Evolutionary conservation across 2,329 filamentous ascomycete species (phyloP).

Genomic region (Spiromastix sp.): DNA sequence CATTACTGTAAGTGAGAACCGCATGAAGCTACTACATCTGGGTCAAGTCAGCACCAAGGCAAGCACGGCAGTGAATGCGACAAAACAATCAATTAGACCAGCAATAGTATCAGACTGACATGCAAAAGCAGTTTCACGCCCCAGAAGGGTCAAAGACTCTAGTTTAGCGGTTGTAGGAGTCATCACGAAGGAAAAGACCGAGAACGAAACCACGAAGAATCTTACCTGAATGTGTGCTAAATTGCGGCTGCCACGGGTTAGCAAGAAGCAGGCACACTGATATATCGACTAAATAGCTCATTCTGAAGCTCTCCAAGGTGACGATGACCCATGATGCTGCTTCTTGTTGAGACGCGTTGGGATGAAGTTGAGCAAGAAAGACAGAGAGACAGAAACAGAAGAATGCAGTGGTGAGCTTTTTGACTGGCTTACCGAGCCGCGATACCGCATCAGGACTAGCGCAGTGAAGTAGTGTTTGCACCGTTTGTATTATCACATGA

Average conservation of each 20-base stretch:
- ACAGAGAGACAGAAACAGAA: too few species aligned
- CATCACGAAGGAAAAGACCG: conserved; percentile 51
- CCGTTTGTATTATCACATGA: conserved; percentile 5
- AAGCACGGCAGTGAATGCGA: too few species aligned
- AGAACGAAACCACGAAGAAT: conserved; percentile 9
- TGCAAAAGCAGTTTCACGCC: conserved; percentile 81
- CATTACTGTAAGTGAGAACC: too few species aligned
- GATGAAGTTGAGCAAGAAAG: conserved; percentile 12
- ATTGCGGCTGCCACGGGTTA: background rate
- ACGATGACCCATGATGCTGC: too few species aligned
- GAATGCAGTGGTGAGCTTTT: conserved; percentile 24
- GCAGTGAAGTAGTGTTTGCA: conserved; percentile 12
- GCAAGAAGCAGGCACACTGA: background rate
- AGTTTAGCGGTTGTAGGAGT: conserved; percentile 77
- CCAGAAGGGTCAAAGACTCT: conserved; percentile 87
- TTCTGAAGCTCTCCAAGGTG: background rate
- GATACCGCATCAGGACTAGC: conserved; percentile 7
- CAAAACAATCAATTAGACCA: too few species aligned
- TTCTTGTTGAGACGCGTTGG: conserved; percentile 12
- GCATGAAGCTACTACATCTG: too few species aligned
- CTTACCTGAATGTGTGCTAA: conserved; percentile 21
- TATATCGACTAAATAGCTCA: background rate
- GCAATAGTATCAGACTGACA: conserved; percentile 84
- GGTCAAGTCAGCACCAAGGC: too few species aligned
- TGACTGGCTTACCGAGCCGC: conserved; percentile 20